Conservation (phyloP, 768 basidiomycete species). For the Amanita polypyramis region DNA sequence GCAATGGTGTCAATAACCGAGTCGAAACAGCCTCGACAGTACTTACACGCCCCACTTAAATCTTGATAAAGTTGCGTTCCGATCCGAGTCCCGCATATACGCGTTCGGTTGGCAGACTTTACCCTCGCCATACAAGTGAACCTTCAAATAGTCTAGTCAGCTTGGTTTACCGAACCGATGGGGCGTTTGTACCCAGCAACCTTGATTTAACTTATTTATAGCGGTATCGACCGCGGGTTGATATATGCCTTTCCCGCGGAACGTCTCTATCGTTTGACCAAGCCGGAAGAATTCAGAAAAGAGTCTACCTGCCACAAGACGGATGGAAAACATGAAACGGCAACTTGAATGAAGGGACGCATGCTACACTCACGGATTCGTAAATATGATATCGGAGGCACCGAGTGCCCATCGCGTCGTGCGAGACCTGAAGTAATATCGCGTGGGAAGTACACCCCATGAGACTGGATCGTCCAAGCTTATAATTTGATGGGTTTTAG, state of each 20-base stretch:
- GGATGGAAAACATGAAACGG: conserved; percentile 5
- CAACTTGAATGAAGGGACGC: conserved; percentile 8
- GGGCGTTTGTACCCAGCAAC: conserved; percentile 65
- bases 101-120: conserved; percentile 68
- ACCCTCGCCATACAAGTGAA: conserved; percentile 88
- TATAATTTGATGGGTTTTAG: conserved; percentile 10
- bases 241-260: conserved; percentile 82
- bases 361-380: conserved; percentile 58
- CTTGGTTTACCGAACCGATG: not conserved
- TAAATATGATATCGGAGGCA: conserved; percentile 91
- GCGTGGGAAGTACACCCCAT: conserved; percentile 79
- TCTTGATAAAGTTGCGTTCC: conserved; percentile 44
- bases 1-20: not conserved
- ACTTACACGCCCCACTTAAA: conserved; percentile 97
- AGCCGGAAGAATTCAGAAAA: conserved; percentile 78
- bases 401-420: conserved; percentile 87
- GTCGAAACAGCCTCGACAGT: not conserved
- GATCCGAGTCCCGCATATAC: conserved; percentile 31
- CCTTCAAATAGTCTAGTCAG: conserved; percentile 33
- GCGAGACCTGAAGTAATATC: conserved; percentile 44
- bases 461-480: conserved; percentile 76
- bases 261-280: conserved; percentile 89
- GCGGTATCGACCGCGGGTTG: conserved; percentile 83
- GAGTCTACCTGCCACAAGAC: conserved; percentile 39
- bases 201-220: conserved; percentile 67